These are phyloP conservation scores for Hypoxylon sp. DNA, from an alignment of 2,329 filamentous ascomycete species.

Conservation along the genomic window DNA sequence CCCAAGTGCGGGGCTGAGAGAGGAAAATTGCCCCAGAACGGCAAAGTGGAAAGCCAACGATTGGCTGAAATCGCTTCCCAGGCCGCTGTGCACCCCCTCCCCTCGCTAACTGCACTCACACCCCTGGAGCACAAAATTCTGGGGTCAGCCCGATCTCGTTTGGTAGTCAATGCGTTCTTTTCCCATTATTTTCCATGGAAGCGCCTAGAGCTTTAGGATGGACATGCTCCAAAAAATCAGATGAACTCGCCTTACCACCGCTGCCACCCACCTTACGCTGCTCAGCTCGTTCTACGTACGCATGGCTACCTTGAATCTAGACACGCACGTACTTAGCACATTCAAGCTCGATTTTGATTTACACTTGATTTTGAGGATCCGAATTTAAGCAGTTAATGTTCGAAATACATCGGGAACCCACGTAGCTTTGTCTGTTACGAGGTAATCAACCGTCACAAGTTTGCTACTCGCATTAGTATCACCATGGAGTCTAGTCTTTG, in stretches of 20 bases:
- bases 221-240: slow-evolving; percentile 24
- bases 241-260: slow-evolving; percentile 30
- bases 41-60: slow-evolving; percentile 38
- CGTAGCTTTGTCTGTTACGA: not conserved
- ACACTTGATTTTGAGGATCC: not conserved
- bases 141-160: slow-evolving; percentile 36
- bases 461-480: slow-evolving; percentile 13
- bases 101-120: slow-evolving; percentile 14
- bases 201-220: slow-evolving; percentile 18
- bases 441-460: slow-evolving; percentile 9
- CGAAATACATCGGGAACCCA: too few relatives aligned
- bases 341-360: not conserved
- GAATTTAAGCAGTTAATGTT: not conserved
- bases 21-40: slow-evolving; percentile 44
- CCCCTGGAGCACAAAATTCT: slow-evolving; percentile 31
- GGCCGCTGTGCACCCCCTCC: not conserved
- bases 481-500: not conserved
- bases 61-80: slow-evolving; percentile 36
- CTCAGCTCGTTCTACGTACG: slow-evolving; percentile 16
- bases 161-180: slow-evolving; percentile 14
- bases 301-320: too few relatives aligned
- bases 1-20: slow-evolving; percentile 45
- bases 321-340: slow-evolving; percentile 9
- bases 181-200: slow-evolving; percentile 20
- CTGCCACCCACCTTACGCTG: too few relatives aligned